Base-by-base conservation (phyloP, 1,139 yeast species). In the Yamadazyma oceani region DNA sequence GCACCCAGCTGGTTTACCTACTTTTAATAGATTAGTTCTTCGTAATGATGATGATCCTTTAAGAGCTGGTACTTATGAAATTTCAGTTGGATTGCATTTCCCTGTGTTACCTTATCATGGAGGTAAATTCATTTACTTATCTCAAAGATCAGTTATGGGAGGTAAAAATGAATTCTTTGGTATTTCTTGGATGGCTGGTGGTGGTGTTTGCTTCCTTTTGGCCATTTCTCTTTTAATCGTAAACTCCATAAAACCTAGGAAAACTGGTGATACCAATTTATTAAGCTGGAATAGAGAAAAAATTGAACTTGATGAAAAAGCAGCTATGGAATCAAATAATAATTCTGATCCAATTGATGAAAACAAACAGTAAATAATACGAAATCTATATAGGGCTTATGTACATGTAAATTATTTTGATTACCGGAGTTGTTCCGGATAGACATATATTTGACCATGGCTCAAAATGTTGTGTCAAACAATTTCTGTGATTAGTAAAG, bases 141-240 rank as follows among this genome's bases (percentile, higher is more conserved):
- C 94, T 9, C 94, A 96, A 26, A 75, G 95, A 51, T 81, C 95
- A 11, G 92, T 82, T 6, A 78, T 88, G 50, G 98, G 98, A 16
- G 97, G 97, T 17, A 82, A 87, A 55, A 92, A 92, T 60, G 69
- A 80, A 38, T 90, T 90, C 55, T 65, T 92, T 51, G 97, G 98
- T 19, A 78, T 88, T 40, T 77, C 89, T 25, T 92, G 96, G 84
- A 78, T 92, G 54, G 94, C 80, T 12, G 95, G 87, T 17, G 97
- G 97, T n/a, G 95, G 89, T 2, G 64, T 90, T n/a, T 85, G 94
- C 53, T 69, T 84, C 38, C 46, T 77, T 1, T 67, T 86, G 40
- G 85, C 85, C 8, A 49, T 82, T 12, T 55, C 71, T 16, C 78
- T 85, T 56, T 66, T 83, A 49, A 54, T 77, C 29, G 75, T 84